Evolutionary conservation across 805 yeast genomes (phyloP).

Genomic region (Yamadazyma insecticola): DNA sequence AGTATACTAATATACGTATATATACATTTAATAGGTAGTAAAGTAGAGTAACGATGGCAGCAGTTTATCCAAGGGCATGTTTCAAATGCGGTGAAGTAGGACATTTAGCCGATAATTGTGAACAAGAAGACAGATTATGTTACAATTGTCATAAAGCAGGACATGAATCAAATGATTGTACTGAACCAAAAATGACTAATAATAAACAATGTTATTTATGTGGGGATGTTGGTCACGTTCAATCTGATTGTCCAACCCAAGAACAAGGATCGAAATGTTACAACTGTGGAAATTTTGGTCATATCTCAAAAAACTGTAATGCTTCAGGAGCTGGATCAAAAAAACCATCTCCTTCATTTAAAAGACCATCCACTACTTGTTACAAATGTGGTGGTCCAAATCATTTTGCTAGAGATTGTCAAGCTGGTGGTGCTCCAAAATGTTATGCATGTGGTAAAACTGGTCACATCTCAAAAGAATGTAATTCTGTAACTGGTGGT

Average conservation of each 20-base stretch:
- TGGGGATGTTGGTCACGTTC: constrained; percentile 86
- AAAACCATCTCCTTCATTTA: constrained; percentile 1
- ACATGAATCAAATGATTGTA: constrained; percentile 85
- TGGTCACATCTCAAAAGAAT: constrained; percentile 87
- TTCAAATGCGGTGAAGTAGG: constrained; percentile 91
- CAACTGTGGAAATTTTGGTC: constrained; percentile 57
- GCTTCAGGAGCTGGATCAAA: constrained; percentile 16
- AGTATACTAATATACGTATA: no score
- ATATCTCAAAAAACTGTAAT: constrained; percentile 73
- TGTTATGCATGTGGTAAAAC: constrained; percentile 91
- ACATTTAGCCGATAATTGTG: constrained; percentile 85
- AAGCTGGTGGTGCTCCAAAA: constrained; percentile 60
- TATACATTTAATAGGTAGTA: no score
- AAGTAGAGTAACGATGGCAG: constrained; percentile 23
- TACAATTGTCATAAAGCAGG: constrained; percentile 91
- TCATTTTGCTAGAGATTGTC: constrained; percentile 91
- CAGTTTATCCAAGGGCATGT: constrained; percentile 68
- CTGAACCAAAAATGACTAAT: constrained; percentile 79
- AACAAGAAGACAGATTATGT: constrained; percentile 79
- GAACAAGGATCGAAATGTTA: constrained; percentile 72
- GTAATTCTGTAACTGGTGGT: constrained; percentile 52
- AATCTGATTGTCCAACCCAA: constrained; percentile 73
- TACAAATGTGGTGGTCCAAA: constrained; percentile 91
- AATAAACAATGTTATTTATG: constrained; percentile 92
- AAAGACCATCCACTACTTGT: constrained; percentile 47